Base-by-base conservation (phyloP, 1,284 basidiomycete species). In the Malassezia arunalokei region DNA sequence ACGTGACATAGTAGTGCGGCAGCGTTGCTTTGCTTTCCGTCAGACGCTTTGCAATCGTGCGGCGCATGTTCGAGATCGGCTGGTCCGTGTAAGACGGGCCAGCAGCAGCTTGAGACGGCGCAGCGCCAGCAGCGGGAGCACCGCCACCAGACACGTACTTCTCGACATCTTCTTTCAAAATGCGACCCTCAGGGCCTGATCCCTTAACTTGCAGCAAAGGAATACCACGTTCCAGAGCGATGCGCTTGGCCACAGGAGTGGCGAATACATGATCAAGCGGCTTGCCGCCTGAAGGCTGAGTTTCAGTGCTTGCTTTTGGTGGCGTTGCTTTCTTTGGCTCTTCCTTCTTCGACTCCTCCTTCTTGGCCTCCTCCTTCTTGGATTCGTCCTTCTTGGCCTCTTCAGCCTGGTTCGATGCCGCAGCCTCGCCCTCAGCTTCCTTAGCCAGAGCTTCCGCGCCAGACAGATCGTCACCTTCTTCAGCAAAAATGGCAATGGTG, bases 1-100 rank as follows among this genome's bases (percentile, higher is more conserved):
- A 80, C 11, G 92, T 95, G 65, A 98, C 77, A 77, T 96, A 98
- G 78, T 94, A 99, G 76, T 96, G 91, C n/a, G 94, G 94, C 24
- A 90, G 74, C 62, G 88, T 83, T 74, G 86, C 84, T 77, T 96
- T 98, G 62, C 86, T 87, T 77, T 95, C 87, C 3, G 84, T 82
- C 62, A 99, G 81, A 63, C 94, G 87, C 49, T 80, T 70, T 57
- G 87, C 94, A 73, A 99, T 99, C 41, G 82, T 84, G 64, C 86
- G 86, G 56, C 94, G 86, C 86, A 99, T 99, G 77, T 84, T 91
- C 52, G 86, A 83, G 48, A 89, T 78, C n/a, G 94, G 92, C 45
- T 82, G 83, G 74, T 98, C 94, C 61, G 82, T 80, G 77, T 90
- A 98, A 63, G 87, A 84, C 20, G 82, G 76, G 43, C 60, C 58